A percentile compares a stretch with the other conserved stretches of the same genome.
phyloP scores from a whole-genome alignment of 768 basidiomycete genomes.

The Coprinopsis marcescibilis region DNA sequence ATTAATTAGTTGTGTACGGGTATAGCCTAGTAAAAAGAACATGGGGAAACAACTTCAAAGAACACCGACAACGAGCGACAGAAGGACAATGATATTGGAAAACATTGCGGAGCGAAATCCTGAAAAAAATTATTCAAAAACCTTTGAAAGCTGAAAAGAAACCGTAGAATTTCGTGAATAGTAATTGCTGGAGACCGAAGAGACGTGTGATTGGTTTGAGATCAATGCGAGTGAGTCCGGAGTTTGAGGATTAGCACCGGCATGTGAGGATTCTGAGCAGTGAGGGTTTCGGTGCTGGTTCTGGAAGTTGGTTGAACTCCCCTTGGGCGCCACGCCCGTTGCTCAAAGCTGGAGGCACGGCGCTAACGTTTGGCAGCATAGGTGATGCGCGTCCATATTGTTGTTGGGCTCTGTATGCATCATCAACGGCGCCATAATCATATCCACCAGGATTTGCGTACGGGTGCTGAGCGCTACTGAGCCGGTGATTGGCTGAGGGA shows the following conservation, averaged over 20 bases:
- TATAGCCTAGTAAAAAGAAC: neutral
- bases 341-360: conserved; percentile 68
- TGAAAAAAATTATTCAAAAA: conserved; percentile 16
- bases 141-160: conserved; percentile 20
- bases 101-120: neutral
- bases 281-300: conserved; percentile 45
- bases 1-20: neutral
- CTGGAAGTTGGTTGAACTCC: conserved; percentile 50
- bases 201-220: no score
- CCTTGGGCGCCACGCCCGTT: conserved; percentile 64
- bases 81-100: conserved; percentile 13
- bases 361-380: conserved; percentile 68
- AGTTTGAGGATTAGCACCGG: conserved; percentile 65
- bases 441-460: conserved; percentile 64
- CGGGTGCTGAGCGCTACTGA: conserved; percentile 51
- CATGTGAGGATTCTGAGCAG: conserved; percentile 72
- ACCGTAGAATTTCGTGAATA: conserved; percentile 15
- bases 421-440: conserved; percentile 55
- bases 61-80: conserved; percentile 3
- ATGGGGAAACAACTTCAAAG: neutral
- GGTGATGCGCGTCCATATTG: conserved; percentile 78
- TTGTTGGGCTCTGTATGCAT: conserved; percentile 48
- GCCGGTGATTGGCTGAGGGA: conserved; percentile 53
- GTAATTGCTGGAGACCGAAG: neutral
- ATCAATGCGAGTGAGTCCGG: no score